Conservation (phyloP, 768 basidiomycete genomes). For the Symmetrospora coprosmae region DNA sequence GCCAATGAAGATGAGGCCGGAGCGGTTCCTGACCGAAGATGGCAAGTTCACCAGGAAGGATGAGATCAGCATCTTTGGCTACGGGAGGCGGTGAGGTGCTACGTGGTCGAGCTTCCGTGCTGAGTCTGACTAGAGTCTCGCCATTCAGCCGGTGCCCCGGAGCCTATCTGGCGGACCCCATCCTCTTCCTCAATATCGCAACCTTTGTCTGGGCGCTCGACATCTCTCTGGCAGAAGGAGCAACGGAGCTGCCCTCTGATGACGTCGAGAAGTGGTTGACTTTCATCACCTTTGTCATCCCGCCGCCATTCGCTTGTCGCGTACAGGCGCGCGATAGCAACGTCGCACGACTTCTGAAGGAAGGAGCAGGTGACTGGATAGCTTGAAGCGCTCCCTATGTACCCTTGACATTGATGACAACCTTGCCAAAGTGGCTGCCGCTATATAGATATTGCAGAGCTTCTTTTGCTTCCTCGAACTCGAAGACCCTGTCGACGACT, state of each 20-base stretch:
- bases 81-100: not conserved
- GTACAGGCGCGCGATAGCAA: not conserved
- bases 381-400: too few relatives aligned
- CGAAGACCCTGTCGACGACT: conserved; percentile 48
- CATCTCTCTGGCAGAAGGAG: not conserved
- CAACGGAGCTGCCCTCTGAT: not conserved
- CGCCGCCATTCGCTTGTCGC: not conserved
- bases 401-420: too few relatives aligned
- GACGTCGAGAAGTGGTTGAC: conserved; percentile 3
- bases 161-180: not conserved
- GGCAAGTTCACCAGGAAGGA: not conserved
- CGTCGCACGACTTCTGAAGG: not conserved
- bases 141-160: conserved; percentile 1
- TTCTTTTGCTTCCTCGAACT: conserved; percentile 45
- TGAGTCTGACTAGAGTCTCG: too few relatives aligned
- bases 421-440: conserved; percentile 51
- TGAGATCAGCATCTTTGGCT: conserved; percentile 11
- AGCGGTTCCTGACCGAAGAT: conserved; percentile 1
- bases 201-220: conserved; percentile 8
- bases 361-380: not conserved
- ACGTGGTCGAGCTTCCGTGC: too few relatives aligned
- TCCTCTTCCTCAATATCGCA: not conserved
- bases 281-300: conserved; percentile 4
- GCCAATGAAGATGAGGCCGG: not conserved
- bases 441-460: conserved; percentile 47